Conservation (phyloP, 306 rosid genomes). For the Castanea crenata region DNA sequence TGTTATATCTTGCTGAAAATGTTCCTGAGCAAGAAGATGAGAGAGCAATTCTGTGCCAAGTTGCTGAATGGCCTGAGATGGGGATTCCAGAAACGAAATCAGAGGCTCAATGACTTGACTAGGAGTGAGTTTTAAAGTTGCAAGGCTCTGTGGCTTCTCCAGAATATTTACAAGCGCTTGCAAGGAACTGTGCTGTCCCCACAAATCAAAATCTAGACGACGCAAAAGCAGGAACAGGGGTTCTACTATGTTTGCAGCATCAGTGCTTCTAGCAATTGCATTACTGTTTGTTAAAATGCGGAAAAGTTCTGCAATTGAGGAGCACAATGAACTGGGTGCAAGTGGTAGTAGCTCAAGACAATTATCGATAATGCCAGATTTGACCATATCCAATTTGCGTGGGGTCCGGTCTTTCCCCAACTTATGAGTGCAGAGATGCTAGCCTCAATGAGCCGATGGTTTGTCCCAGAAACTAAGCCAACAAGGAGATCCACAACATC, state of each 20-base stretch:
- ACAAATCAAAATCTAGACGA: conserved; percentile 76
- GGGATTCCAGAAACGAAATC: conserved; percentile 89
- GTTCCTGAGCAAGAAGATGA: conserved; percentile 95
- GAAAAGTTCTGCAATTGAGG: conserved; percentile 86
- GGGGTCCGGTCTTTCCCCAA: conserved; percentile 89
- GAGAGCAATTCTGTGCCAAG: conserved; percentile 94
- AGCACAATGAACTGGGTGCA: conserved; percentile 86
- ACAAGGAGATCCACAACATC: conserved; percentile 82
- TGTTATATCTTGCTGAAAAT: conserved; percentile 94
- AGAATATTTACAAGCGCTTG: conserved; percentile 96
- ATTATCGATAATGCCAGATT: conserved; percentile 72
- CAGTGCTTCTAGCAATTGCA: conserved; percentile 92
- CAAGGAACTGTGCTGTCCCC: conserved; percentile 99
- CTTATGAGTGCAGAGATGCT: conserved; percentile 72
- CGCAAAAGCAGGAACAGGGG: conserved; percentile 90
- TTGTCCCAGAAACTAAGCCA: conserved; percentile 73
- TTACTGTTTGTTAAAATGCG: conserved; percentile 89
- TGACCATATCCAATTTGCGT: conserved; percentile 79
- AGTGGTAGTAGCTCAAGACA: conserved; percentile 75
- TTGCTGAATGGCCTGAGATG: conserved; percentile 94
- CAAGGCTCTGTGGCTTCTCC: conserved; percentile 97
- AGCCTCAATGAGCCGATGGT: conserved; percentile 76
- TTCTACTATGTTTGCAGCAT: conserved; percentile 83
- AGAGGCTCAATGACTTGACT: conserved; percentile 94
- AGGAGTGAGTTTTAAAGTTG: conserved; percentile 85